Base-by-base conservation (phyloP, 352 stramenopile species). In the Pythium apleroticum region DNA sequence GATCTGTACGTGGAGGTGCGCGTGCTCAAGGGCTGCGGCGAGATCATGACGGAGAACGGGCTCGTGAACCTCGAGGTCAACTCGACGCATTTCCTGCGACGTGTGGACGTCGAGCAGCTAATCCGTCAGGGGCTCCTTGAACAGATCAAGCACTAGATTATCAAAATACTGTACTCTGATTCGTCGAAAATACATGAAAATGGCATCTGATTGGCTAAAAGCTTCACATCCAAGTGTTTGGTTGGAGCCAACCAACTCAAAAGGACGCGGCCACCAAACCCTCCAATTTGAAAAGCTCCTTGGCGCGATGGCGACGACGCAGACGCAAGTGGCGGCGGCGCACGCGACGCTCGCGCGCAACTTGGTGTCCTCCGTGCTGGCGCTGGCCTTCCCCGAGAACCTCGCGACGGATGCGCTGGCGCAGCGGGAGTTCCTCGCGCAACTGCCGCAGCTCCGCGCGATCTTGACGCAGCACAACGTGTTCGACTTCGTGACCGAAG, bases 31-130 rank as follows among this genome's bases (percentile, higher is more conserved):
- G 86, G 96, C 69, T 96, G 88, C 57, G 88, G 87, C 54, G 91
- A 97, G 68, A 84, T 97, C 63, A 95, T 97, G 80, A 97, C 90
- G 15, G 90, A 97, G 68, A 94, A 84, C 68, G 91, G 85, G 6
- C 59, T 92, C 52, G 80, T 97, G 53, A 93, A 96, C 70, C 72
- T 97, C 33, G 75, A 92, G 43, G 80, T 73, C 15, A 92, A 96
- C 66, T 95, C 86, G 45, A 95, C 89, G 45, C 88, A 97, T 60
- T 95, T 96, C 48, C 66, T 97, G 54, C 86, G 89, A 17, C 87
- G 86, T 66, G 83, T 92, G 30, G 65, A 75, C 33, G 64, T 75
- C 57, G 65, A 72, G 52, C 64, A 72, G 48, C 62, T 72, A 52
- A 75, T 72, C 56, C 69, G 64, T 39, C 64, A 69, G 52, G 31